Conservation (phyloP, 805 yeast species). For the Tetrapisispora iriomotensis region DNA sequence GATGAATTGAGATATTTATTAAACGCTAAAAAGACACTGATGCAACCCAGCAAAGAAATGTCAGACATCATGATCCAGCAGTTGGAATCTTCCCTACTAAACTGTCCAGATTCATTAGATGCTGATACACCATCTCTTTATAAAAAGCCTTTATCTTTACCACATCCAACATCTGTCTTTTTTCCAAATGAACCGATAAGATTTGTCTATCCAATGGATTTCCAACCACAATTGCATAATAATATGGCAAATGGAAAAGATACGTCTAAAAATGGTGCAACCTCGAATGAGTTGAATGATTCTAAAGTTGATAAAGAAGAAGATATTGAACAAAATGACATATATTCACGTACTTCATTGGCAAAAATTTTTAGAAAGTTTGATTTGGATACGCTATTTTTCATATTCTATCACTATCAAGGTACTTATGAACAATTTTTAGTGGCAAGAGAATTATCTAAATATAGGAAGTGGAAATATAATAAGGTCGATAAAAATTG, state of each 20-base stretch:
- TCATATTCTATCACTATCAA: conserved; percentile 77
- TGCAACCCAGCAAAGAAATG: conserved; percentile 26
- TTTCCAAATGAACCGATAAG: conserved; percentile 52
- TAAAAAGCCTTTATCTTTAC: conserved; percentile 63
- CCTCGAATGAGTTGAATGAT: conserved; percentile 2
- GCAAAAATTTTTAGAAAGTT: conserved; percentile 60
- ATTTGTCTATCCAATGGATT: conserved; percentile 21
- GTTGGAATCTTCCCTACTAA: conserved; percentile 69
- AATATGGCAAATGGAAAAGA: conserved; percentile 8
- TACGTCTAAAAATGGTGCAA: conserved; percentile 1
- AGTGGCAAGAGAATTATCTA: conserved; percentile 70
- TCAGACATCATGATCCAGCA: conserved; percentile 22
- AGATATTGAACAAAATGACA: conserved; percentile 15
- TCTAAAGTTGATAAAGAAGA: conserved; percentile 4
- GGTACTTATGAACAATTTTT: conserved; percentile 62
- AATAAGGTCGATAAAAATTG: conserved; percentile 30
- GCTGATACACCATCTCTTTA: conserved; percentile 62
- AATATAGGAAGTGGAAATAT: conserved; percentile 72
- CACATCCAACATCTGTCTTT: conserved; percentile 81
- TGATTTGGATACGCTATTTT: conserved; percentile 81
- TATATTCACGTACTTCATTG: conserved; percentile 32
- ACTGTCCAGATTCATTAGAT: conserved; percentile 90
- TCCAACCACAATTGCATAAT: background rate
- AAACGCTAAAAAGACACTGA: conserved; percentile 19
- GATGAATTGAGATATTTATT: conserved; percentile 25